These are phyloP conservation scores for Leccinum barrowsii DNA, from an alignment of 768 basidiomycete species.

Conservation along the genomic window DNA sequence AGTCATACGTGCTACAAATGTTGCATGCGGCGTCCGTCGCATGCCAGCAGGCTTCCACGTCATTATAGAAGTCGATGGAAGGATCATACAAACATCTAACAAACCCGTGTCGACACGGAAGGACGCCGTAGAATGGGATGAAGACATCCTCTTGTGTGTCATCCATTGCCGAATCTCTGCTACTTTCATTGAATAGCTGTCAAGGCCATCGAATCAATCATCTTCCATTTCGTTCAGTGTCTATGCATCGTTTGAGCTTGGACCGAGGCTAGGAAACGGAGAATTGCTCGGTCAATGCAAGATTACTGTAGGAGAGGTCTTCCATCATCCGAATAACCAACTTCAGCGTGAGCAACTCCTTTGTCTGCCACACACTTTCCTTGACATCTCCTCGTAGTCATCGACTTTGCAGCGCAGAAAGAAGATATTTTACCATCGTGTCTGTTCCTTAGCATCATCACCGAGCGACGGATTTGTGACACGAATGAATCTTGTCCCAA, in stretches of 20 bases:
- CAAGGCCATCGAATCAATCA: no score
- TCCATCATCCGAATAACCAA: background rate
- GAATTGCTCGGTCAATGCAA: no score
- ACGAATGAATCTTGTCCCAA: background rate
- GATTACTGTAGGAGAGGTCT: no score
- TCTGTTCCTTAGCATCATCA: background rate
- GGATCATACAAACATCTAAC: background rate
- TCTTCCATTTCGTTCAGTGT: no score
- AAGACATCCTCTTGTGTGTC: no score
- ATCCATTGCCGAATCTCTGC: no score
- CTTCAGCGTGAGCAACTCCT: background rate
- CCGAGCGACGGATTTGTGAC: background rate
- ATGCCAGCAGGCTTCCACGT: background rate
- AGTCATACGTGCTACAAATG: background rate
- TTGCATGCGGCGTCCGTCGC: background rate
- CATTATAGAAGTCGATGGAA: background rate
- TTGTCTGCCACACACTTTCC: background rate
- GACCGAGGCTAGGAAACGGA: no score
- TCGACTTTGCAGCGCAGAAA: background rate
- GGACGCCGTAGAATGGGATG: no score
- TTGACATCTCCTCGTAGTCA: background rate
- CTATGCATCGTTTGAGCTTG: no score
- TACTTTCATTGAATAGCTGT: no score
- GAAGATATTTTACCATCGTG: background rate
- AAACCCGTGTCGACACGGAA: background rate